These are phyloP conservation scores for Pisolithus orientalis DNA, from an alignment of 768 basidiomycete genomes.

Conservation along the genomic window DNA sequence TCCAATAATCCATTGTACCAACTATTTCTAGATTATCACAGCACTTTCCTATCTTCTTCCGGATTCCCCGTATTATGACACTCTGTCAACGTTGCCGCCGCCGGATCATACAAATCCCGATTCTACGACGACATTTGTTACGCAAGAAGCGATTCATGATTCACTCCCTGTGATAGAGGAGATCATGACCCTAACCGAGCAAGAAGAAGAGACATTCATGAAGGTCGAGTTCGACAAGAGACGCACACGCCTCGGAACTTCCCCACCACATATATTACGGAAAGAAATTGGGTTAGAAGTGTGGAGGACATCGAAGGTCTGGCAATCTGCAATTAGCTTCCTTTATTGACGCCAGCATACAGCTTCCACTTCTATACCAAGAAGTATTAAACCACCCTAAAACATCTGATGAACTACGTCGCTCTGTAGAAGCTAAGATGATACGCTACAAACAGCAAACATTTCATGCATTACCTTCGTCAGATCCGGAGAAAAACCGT, in stretches of 20 bases:
- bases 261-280: constrained; percentile 49
- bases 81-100: constrained; percentile 59
- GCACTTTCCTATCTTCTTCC: constrained; percentile 70
- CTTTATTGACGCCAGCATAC: constrained; percentile 8
- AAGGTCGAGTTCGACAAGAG: constrained; percentile 71
- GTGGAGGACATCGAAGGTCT: constrained; percentile 54
- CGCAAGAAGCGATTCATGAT: constrained; percentile 62
- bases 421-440: constrained; percentile 69
- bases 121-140: constrained; percentile 47
- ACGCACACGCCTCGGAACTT: constrained; percentile 68
- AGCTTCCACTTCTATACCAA: constrained; percentile 70
- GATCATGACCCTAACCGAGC: constrained; percentile 57
- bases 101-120: constrained; percentile 76
- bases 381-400: constrained; percentile 78
- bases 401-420: constrained; percentile 75
- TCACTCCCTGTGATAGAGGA: constrained; percentile 70
- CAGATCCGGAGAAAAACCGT: constrained; percentile 35
- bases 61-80: constrained; percentile 54
- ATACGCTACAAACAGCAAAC: constrained; percentile 57
- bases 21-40: constrained; percentile 64
- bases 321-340: constrained; percentile 2
- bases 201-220: constrained; percentile 50
- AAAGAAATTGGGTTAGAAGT: constrained; percentile 66
- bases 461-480: constrained; percentile 52
- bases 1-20: constrained; percentile 31